These are phyloP conservation scores for Helichrysum umbraculigerum DNA, from an alignment of 129 eudicot species.

Conservation along the genomic window DNA sequence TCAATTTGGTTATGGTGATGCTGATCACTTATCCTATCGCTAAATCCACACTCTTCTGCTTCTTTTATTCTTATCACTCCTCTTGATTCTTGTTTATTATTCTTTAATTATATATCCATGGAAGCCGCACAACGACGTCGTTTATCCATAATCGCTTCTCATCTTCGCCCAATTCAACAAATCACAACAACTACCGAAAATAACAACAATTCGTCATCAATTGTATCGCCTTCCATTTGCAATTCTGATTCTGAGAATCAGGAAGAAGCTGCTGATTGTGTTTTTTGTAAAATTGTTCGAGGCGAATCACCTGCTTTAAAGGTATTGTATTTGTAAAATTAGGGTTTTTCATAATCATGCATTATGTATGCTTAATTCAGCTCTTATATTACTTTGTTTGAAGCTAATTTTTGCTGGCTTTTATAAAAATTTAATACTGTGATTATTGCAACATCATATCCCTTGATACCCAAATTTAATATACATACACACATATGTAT, in stretches of 20 bases:
- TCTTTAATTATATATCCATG: constrained; percentile 22
- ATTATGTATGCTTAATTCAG: not conserved
- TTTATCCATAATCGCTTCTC: constrained; percentile 53
- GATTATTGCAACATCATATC: not conserved
- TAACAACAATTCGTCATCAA: not conserved
- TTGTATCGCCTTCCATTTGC: constrained; percentile 35
- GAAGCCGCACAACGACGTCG: constrained; percentile 55
- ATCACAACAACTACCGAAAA: constrained; percentile 9
- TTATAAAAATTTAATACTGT: too few relatives aligned
- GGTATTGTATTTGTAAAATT: constrained; percentile 33
- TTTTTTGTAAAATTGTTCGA: constrained; percentile 75
- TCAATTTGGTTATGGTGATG: not conserved
- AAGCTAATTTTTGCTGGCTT: too few relatives aligned
- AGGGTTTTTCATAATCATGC: not conserved
- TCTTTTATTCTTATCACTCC: constrained; percentile 1
- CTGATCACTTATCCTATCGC: not conserved
- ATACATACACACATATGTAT: not conserved
- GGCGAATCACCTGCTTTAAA: constrained; percentile 84
- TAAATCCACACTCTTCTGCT: not conserved
- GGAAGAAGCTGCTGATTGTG: constrained; percentile 39
- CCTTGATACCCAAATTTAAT: not conserved
- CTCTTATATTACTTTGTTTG: not conserved
- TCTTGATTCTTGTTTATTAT: not conserved
- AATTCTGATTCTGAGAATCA: constrained; percentile 33
- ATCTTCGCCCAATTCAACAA: constrained; percentile 38